These are phyloP conservation scores for Ganoderma resinaceum DNA, from an alignment of 1,284 basidiomycete species.

Conservation along the genomic window DNA sequence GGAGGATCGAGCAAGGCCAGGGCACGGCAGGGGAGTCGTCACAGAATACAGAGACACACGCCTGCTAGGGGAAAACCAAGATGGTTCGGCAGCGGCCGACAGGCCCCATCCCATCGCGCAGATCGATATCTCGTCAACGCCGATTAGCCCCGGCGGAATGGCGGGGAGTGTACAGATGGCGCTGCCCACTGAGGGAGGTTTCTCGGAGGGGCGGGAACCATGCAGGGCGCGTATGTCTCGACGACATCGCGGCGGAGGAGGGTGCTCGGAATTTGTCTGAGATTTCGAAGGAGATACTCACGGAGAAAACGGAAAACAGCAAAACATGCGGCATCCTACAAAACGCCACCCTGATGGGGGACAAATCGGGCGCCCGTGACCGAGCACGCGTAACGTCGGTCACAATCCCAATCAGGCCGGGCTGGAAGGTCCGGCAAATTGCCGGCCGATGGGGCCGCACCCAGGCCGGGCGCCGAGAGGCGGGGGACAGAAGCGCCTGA, in stretches of 20 bases:
- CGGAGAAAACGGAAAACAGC: neutral
- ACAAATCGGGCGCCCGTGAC: slow-evolving; percentile 22
- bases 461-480: neutral
- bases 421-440: slow-evolving; percentile 3
- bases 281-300: neutral
- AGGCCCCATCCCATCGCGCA: slow-evolving; percentile 28
- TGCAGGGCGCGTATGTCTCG: neutral
- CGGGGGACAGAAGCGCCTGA: neutral
- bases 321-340: slow-evolving; percentile 3
- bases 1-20: neutral
- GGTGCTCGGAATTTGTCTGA: neutral
- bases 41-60: neutral
- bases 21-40: neutral
- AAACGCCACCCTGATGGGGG: slow-evolving; percentile 15
- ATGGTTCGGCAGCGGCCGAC: slow-evolving; percentile 21
- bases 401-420: neutral
- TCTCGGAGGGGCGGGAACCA: neutral
- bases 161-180: slow-evolving; percentile 1
- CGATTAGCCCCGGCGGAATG: slow-evolving; percentile 25
- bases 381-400: neutral
- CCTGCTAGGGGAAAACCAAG: neutral
- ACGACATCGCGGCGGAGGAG: neutral
- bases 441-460: neutral
- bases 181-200: neutral
- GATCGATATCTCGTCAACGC: slow-evolving; percentile 33